Conservation (phyloP, 1,139 yeast genomes). For the Chernovozyma sophiae-reginae region DNA sequence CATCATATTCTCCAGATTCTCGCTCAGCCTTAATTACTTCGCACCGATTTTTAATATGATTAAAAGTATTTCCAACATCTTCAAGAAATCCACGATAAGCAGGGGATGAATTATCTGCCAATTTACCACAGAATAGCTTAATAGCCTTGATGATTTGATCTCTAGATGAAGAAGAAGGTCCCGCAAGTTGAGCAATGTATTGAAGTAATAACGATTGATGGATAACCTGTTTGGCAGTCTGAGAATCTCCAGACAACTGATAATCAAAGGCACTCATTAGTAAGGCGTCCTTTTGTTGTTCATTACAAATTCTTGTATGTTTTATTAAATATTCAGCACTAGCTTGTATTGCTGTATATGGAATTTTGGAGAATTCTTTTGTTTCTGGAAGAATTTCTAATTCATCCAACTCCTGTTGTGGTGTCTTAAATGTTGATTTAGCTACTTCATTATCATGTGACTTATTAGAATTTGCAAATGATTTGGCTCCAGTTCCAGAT, state of each 20-base stretch:
- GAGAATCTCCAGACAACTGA: conserved; percentile 59
- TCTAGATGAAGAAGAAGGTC: conserved; percentile 26
- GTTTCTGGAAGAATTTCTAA: conserved; percentile 54
- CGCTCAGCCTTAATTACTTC: conserved; percentile 46
- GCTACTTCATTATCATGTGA: background rate
- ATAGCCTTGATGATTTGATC: conserved; percentile 50
- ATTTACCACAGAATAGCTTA: conserved; percentile 64
- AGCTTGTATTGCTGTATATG: conserved; percentile 41
- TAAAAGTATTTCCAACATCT: conserved; percentile 67
- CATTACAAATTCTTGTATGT: conserved; percentile 70
- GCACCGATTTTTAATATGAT: conserved; percentile 75
- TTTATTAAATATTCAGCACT: conserved; percentile 50
- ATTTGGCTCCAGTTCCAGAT: background rate
- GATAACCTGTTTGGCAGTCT: conserved; percentile 56
- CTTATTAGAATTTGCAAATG: background rate
- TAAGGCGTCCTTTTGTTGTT: conserved; percentile 86
- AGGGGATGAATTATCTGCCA: conserved; percentile 51
- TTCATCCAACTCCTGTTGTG: conserved; percentile 29
- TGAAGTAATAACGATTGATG: conserved; percentile 80
- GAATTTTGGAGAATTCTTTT: conserved; percentile 55
- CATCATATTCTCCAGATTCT: conserved; percentile 23
- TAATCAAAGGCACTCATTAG: conserved; percentile 89
- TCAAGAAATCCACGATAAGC: conserved; percentile 64
- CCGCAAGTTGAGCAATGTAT: conserved; percentile 65
- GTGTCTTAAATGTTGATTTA: conserved; percentile 12